Evolutionary conservation across 176 grass and related monocot genomes (phyloP).

Genomic region (Pontederia paniculata): DNA sequence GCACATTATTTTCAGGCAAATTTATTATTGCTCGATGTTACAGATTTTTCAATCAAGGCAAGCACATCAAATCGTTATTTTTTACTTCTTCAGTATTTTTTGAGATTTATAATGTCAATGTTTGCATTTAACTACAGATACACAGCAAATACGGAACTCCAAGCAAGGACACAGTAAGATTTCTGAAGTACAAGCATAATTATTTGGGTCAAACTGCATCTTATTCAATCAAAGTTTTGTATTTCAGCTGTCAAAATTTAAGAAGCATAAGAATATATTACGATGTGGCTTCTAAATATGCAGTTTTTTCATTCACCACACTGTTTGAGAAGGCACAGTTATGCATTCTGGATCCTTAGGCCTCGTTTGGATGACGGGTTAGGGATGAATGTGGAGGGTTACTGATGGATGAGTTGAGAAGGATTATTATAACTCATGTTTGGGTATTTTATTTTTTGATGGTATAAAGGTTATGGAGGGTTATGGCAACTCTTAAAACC

Average conservation of each 20-base stretch:
- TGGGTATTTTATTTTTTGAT: no score
- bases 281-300: no score
- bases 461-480: no score
- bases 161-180: slow-evolving; percentile 44
- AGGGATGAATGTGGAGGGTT: no score
- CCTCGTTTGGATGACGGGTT: no score
- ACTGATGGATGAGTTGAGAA: no score
- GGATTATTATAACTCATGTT: no score
- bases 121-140: slow-evolving; percentile 41
- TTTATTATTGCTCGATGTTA: slow-evolving; percentile 64
- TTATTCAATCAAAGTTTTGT: not conserved
- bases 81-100: not conserved
- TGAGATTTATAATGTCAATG: slow-evolving; percentile 14
- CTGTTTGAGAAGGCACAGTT: no score
- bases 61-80: not conserved
- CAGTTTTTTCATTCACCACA: no score
- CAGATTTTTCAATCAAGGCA: slow-evolving; percentile 71
- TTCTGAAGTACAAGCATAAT: not conserved
- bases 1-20: slow-evolving; percentile 58
- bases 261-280: not conserved
- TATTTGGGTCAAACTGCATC: not conserved
- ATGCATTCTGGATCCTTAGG: no score
- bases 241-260: not conserved
- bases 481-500: no score
- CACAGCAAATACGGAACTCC: slow-evolving; percentile 80